Evolutionary conservation across 2,329 filamentous ascomycete species (phyloP), one percentile per base, ranked within the genome.

Genomic region (Coniochaeta ligniaria): DNA sequence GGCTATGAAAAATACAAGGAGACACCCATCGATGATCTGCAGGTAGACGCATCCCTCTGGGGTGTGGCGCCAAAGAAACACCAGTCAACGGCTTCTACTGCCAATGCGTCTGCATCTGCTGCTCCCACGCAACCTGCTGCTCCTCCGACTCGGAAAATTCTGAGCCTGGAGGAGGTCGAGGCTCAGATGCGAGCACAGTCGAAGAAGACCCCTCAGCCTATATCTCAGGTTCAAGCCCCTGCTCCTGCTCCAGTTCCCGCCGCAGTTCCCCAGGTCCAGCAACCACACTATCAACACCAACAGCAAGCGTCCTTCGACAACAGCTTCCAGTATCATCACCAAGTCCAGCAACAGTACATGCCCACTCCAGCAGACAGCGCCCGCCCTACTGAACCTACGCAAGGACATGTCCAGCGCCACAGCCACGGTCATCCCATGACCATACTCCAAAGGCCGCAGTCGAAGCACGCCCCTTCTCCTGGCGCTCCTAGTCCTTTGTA

Each of bases 81-180:
- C 6, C 57, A 68, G 1, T 14, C 28, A 3, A 52, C 47, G 31
- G 16, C 47, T 17, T 52, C 47, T 17, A 52, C 47, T 24, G 31
- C 47, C 24, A 52, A 14, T 31, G 63, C 67, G 4, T 70, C 75
- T 68, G 66, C 77, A 65, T 67, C 75, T 66, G 69, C 77, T 38
- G 61, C 67, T 50, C 66, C 65, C 22, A 62, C 65, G 64, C 62
- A 76, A 66, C 63, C 77, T 17, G 67, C 70, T n/a, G 67, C 69
- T 24, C 64, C 74, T 20, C 14, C 56, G 7, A 20, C 35, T 28
- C 86, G 87, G 69, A 97, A 93, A 78, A 88, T 97, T 76, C 88
- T 99, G 89, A 98, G 92, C 69, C 75, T 99, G 69, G 95, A 98
- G 72, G 95, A 99, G 77, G 93, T 99, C 22, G 95, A 99, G 76